phyloP scores from a whole-genome alignment of 169 alveolate genomes.

The Neospora caninum region DNA sequence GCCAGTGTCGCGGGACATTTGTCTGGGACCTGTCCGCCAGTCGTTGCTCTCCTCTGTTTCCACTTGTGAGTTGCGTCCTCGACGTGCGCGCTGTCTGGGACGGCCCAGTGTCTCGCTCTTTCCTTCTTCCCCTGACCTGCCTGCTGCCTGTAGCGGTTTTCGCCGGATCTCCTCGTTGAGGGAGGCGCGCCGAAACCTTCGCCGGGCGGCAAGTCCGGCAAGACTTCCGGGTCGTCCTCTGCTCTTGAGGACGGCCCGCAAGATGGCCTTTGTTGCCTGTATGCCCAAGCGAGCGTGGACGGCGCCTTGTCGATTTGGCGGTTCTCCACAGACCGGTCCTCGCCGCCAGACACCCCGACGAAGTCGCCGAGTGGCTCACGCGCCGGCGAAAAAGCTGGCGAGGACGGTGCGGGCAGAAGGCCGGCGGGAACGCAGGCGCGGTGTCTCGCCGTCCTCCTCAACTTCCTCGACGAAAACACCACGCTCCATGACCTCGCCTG shows the following conservation, averaged over 20 bases:
- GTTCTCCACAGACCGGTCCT: neutral
- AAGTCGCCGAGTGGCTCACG: neutral
- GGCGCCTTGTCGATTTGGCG: conserved; percentile 54
- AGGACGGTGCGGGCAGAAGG: conserved; percentile 26
- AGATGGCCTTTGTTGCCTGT: neutral
- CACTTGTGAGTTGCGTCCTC: no score
- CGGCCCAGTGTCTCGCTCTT: no score
- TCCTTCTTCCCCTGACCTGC: no score
- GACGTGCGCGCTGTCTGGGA: no score
- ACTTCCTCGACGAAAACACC: conserved; percentile 50
- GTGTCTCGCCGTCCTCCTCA: conserved; percentile 40
- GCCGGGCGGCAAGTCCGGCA: neutral
- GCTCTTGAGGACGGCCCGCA: neutral
- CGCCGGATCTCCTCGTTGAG: neutral
- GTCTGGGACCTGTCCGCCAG: no score
- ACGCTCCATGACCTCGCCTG: conserved; percentile 57
- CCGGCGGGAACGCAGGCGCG: conserved; percentile 6
- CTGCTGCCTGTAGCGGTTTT: neutral
- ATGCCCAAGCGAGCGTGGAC: conserved; percentile 56
- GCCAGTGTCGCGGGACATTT: no score
- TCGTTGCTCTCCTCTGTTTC: no score
- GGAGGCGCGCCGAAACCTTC: neutral
- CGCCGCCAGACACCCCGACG: neutral
- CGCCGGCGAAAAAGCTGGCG: conserved; percentile 27
- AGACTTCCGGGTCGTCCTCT: neutral